Conservation (phyloP, 495 filamentous ascomycete genomes). For the Parmelia sp. region DNA sequence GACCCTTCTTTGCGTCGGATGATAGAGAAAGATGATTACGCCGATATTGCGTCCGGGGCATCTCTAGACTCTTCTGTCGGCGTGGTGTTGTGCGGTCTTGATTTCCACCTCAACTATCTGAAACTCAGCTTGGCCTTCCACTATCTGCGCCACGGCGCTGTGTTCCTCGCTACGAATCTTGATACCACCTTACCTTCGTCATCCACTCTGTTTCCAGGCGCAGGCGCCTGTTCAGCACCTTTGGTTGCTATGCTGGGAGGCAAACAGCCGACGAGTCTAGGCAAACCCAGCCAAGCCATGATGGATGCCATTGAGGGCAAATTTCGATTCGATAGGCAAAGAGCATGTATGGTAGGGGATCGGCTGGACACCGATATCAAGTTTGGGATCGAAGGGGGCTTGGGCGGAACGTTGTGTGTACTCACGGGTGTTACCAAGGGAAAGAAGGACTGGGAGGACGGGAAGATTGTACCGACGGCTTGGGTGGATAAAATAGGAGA, state of each 20-base stretch:
- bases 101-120: conserved; percentile 90
- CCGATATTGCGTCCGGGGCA: conserved; percentile 64
- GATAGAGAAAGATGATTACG: conserved; percentile 73
- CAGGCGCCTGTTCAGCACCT: conserved; percentile 74
- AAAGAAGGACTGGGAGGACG: conserved; percentile 69
- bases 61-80: conserved; percentile 80
- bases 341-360: conserved; percentile 95
- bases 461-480: conserved; percentile 60
- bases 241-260: conserved; percentile 65
- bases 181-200: conserved; percentile 81
- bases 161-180: conserved; percentile 88
- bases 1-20: conserved; percentile 71
- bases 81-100: conserved; percentile 80
- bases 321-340: conserved; percentile 75
- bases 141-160: conserved; percentile 74
- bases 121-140: conserved; percentile 79
- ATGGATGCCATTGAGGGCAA: conserved; percentile 98
- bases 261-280: conserved; percentile 66
- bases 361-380: conserved; percentile 91
- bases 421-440: conserved; percentile 82
- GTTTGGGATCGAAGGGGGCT: conserved; percentile 84
- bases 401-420: conserved; percentile 88
- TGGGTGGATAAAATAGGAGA: conserved; percentile 82
- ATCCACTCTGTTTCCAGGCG: conserved; percentile 80
- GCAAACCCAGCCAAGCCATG: conserved; percentile 97